Percentiles rank a stretch among this genome's conserved stretches.
Evolutionary conservation across 2,329 filamentous ascomycete genomes (phyloP).

Genomic region (Zasmidium angulare): DNA sequence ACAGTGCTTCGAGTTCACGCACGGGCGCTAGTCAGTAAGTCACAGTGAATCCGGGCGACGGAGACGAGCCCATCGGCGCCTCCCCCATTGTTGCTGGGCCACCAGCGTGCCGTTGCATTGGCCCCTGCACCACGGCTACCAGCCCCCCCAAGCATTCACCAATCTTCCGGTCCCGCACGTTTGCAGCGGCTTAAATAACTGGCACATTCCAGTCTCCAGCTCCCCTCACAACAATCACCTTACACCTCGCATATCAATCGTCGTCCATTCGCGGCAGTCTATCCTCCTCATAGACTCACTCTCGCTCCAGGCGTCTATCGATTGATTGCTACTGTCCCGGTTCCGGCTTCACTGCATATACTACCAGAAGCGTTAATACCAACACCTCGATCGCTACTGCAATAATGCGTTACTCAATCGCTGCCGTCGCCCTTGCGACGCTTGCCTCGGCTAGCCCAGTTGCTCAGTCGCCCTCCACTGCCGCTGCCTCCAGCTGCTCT

Average conservation of each 20-base stretch:
- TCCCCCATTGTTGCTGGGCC: slow-evolving; percentile 2
- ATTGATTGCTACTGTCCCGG: slow-evolving; percentile 18
- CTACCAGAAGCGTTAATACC: slow-evolving; percentile 23
- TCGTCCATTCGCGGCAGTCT: slow-evolving; percentile 18
- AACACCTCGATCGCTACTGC: slow-evolving; percentile 5
- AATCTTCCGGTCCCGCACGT: slow-evolving; percentile 10
- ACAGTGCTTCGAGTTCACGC: not conserved
- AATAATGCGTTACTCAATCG: slow-evolving; percentile 37
- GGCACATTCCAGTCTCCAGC: slow-evolving; percentile 20
- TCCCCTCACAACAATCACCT: slow-evolving; percentile 21
- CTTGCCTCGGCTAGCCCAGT: slow-evolving; percentile 42
- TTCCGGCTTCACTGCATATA: slow-evolving; percentile 24
- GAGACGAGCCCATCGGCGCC: not conserved
- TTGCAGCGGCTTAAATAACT: slow-evolving; percentile 21
- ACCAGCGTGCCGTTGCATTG: not conserved
- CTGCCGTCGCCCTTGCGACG: slow-evolving; percentile 46
- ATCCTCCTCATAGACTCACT: slow-evolving; percentile 28
- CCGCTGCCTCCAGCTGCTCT: slow-evolving; percentile 56
- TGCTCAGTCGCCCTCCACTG: slow-evolving; percentile 47
- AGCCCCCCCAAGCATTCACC: slow-evolving; percentile 15
- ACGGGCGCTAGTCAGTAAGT: not conserved
- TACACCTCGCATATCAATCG: slow-evolving; percentile 18
- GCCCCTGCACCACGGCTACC: slow-evolving; percentile 1
- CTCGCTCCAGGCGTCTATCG: slow-evolving; percentile 27
- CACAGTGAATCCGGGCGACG: not conserved